Percentiles rank a stretch among this genome's conserved stretches.
These are phyloP conservation scores for Hypoxylon sp. DNA, from an alignment of 2,329 filamentous ascomycete genomes.

Conservation along the genomic window DNA sequence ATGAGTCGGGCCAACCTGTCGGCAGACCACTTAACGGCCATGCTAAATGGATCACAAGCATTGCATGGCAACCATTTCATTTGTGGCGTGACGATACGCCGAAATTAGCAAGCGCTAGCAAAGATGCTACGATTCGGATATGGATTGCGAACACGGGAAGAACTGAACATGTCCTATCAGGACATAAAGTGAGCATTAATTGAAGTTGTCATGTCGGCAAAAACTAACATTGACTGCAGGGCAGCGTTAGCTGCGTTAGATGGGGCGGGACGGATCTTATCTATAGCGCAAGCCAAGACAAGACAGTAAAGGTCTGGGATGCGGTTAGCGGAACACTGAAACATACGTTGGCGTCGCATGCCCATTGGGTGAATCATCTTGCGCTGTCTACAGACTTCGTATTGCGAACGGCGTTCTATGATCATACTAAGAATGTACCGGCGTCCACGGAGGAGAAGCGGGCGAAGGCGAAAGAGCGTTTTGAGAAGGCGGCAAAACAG, in stretches of 20 bases:
- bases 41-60: slow-evolving; percentile 87
- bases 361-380: slow-evolving; percentile 96
- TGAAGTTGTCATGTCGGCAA: slow-evolving; percentile 1
- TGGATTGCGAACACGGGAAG: slow-evolving; percentile 86
- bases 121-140: slow-evolving; percentile 88
- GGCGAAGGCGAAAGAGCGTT: slow-evolving; percentile 82
- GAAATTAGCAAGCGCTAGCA: slow-evolving; percentile 87
- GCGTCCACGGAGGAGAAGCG: slow-evolving; percentile 78
- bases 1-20: slow-evolving; percentile 82
- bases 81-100: slow-evolving; percentile 81
- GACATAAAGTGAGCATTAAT: slow-evolving; percentile 71
- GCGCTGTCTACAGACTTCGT: slow-evolving; percentile 94
- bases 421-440: slow-evolving; percentile 81
- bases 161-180: slow-evolving; percentile 86
- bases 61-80: slow-evolving; percentile 96
- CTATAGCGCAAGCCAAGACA: slow-evolving; percentile 90
- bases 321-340: slow-evolving; percentile 82
- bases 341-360: slow-evolving; percentile 85
- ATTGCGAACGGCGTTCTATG: slow-evolving; percentile 86
- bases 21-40: slow-evolving; percentile 86
- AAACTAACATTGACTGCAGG: slow-evolving; percentile 59
- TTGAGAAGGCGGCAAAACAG: slow-evolving; percentile 85
- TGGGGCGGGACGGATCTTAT: slow-evolving; percentile 94
- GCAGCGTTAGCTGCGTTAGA: slow-evolving; percentile 88
- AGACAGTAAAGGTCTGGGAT: slow-evolving; percentile 93